Conservation (phyloP, 2,329 filamentous ascomycete genomes). For the Ampelomyces quisqualis region DNA sequence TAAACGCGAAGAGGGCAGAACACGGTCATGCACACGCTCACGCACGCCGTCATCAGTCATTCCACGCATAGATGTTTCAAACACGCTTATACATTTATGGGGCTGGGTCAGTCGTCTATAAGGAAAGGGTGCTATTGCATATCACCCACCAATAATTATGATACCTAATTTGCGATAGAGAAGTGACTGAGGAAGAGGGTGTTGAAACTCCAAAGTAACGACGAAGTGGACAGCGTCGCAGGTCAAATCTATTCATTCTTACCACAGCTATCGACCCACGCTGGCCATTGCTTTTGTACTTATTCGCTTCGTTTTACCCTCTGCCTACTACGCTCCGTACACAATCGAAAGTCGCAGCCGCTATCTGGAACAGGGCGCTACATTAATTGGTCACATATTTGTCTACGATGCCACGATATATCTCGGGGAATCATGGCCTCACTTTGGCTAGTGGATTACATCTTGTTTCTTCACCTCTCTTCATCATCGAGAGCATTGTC, state of each 20-base stretch:
- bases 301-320: conserved; percentile 12
- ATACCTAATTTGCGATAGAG: conserved; percentile 36
- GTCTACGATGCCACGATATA: conserved; percentile 41
- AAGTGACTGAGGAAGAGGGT: conserved; percentile 23
- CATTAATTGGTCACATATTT: conserved; percentile 24
- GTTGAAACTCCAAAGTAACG: conserved; percentile 35
- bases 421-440: conserved; percentile 18
- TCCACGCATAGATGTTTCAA: conserved; percentile 33
- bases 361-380: conserved; percentile 9
- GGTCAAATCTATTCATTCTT: conserved; percentile 38
- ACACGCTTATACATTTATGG: conserved; percentile 9
- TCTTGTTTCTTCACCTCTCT: conserved; percentile 18
- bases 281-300: conserved; percentile 28
- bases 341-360: neutral
- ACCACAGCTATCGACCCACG: conserved; percentile 28
- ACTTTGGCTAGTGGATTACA: conserved; percentile 25
- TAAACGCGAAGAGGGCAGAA: conserved; percentile 40
- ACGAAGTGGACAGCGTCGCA: conserved; percentile 43
- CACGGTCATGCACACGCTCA: conserved; percentile 35
- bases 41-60: conserved; percentile 33
- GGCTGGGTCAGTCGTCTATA: conserved; percentile 10
- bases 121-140: conserved; percentile 21
- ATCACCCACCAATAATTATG: conserved; percentile 27
- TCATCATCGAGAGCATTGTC: conserved; percentile 1
- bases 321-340: conserved; percentile 12